Evolutionary conservation across 441 rosid genomes (phyloP).

Genomic region (Adansonia gregorii): DNA sequence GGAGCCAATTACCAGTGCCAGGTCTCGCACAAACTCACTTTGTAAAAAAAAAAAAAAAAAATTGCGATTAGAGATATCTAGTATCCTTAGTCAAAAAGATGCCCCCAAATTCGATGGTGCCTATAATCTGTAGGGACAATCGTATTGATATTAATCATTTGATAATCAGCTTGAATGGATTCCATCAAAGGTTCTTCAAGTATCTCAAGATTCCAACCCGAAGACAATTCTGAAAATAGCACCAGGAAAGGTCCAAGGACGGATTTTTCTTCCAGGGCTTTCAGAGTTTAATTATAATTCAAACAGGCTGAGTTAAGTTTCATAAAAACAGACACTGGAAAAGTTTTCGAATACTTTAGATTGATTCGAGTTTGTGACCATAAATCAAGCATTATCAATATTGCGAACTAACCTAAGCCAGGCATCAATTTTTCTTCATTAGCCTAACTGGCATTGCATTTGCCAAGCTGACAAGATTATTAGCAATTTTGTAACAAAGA

Average conservation of each 20-base stretch:
- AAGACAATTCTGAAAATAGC: background rate
- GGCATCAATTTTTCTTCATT: background rate
- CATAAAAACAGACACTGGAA: background rate
- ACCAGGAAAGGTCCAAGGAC: background rate
- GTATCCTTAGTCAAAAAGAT: constrained; percentile 37
- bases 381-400: background rate
- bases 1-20: constrained; percentile 1
- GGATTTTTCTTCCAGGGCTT: background rate
- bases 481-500: background rate
- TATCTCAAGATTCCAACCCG: background rate
- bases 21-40: background rate
- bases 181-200: constrained; percentile 5
- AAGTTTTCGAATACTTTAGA: background rate
- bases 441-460: background rate
- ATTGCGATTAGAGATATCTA: background rate
- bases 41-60: background rate
- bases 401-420: background rate
- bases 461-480: constrained; percentile 14
- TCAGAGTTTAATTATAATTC: background rate
- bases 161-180: constrained; percentile 28
- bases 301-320: background rate
- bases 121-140: constrained; percentile 30
- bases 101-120: constrained; percentile 37
- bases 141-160: constrained; percentile 26
- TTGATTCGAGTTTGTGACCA: background rate